These are phyloP conservation scores for Mycosphaerella sp. DNA, from an alignment of 2,329 filamentous ascomycete genomes.

Conservation along the genomic window DNA sequence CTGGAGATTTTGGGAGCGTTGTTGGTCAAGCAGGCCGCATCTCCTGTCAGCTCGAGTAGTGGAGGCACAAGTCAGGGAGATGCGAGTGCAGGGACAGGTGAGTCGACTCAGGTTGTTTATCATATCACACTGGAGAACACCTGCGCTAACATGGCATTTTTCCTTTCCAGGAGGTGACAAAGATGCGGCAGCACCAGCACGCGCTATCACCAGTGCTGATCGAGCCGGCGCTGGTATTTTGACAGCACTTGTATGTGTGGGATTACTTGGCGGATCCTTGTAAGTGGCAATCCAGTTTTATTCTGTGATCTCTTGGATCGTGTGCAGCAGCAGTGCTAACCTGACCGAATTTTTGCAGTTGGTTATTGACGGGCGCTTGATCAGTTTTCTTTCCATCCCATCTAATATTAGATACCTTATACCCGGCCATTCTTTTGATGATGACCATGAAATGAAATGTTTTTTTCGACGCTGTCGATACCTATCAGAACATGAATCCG, in stretches of 20 bases:
- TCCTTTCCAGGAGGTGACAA: slow-evolving; percentile 22
- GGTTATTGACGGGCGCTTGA: neutral
- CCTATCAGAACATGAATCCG: too few species aligned
- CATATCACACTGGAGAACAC: too few species aligned
- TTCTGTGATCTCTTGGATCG: neutral
- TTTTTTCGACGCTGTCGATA: too few species aligned
- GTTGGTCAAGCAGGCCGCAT: slow-evolving; percentile 32
- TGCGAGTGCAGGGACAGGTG: slow-evolving; percentile 35
- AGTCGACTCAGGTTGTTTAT: too few species aligned
- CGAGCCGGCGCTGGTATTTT: slow-evolving; percentile 56
- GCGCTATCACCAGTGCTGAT: slow-evolving; percentile 53
- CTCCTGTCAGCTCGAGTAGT: slow-evolving; percentile 43
- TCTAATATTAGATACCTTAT: too few species aligned
- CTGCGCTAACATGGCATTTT: too few species aligned
- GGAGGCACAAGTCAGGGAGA: slow-evolving; percentile 49
- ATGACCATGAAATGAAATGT: too few species aligned
- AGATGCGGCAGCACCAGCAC: slow-evolving; percentile 26
- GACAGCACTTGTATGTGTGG: slow-evolving; percentile 19
- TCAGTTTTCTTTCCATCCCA: neutral
- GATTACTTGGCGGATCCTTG: slow-evolving; percentile 16
- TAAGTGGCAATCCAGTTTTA: neutral
- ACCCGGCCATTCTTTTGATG: too few species aligned
- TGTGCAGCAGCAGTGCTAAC: neutral
- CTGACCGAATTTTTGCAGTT: neutral
- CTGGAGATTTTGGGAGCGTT: slow-evolving; percentile 46